Evolutionary conservation across 495 filamentous ascomycete genomes (phyloP).

Genomic region (Penicillium steckii): DNA sequence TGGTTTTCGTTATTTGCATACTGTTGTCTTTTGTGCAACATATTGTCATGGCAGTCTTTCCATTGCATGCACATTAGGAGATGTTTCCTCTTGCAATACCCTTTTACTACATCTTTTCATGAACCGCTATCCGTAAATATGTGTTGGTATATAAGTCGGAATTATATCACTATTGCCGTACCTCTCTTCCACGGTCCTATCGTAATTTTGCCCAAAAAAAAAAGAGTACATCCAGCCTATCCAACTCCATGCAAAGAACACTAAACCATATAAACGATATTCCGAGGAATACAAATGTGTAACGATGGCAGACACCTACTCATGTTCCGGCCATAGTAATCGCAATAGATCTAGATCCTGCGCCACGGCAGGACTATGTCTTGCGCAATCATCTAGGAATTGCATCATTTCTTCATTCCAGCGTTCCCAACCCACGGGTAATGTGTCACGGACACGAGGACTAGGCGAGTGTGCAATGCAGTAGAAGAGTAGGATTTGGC

Average conservation of each 20-base stretch:
- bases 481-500: slow-evolving; percentile 47
- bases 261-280: neutral
- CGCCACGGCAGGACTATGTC: slow-evolving; percentile 42
- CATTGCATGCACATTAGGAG: neutral
- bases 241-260: neutral
- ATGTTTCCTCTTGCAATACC: slow-evolving; percentile 18
- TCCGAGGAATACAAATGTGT: neutral
- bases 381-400: slow-evolving; percentile 43
- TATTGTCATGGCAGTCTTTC: neutral
- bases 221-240: neutral
- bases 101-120: slow-evolving; percentile 1
- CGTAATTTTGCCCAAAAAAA: too few relatives aligned
- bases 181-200: too few relatives aligned
- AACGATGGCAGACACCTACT: neutral
- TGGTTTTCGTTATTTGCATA: neutral
- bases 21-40: neutral
- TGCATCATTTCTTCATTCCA: slow-evolving; percentile 47
- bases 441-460: slow-evolving; percentile 32
- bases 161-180: slow-evolving; percentile 1
- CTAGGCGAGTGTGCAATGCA: slow-evolving; percentile 45
- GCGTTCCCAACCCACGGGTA: slow-evolving; percentile 44
- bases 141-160: neutral
- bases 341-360: slow-evolving; percentile 45
- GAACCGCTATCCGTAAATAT: slow-evolving; percentile 4
- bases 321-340: slow-evolving; percentile 28